phyloP scores from a whole-genome alignment of 2,329 filamentous ascomycete species.

The Pyrenophora graminea region DNA sequence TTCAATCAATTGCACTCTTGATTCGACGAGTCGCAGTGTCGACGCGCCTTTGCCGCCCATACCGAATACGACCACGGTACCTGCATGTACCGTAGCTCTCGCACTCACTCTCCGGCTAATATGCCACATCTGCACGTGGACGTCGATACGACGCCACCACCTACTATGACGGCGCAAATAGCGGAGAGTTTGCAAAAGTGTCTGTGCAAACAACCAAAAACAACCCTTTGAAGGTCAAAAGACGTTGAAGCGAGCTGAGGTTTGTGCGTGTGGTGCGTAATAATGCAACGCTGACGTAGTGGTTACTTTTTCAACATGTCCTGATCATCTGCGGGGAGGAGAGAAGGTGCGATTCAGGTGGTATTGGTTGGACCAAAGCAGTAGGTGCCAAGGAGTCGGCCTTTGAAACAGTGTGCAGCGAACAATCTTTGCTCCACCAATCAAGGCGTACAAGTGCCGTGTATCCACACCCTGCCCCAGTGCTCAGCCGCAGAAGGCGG shows the following conservation, averaged over 20 bases:
- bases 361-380: slow-evolving; percentile 16
- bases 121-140: slow-evolving; percentile 24
- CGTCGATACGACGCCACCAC: slow-evolving; percentile 11
- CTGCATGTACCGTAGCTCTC: not conserved
- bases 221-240: too few relatives aligned
- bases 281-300: not conserved
- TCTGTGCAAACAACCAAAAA: not conserved
- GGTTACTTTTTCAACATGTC: slow-evolving; percentile 5
- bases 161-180: too few relatives aligned
- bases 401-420: slow-evolving; percentile 3
- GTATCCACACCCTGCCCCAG: not conserved
- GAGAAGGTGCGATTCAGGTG: slow-evolving; percentile 1
- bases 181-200: not conserved
- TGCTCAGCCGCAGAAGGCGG: slow-evolving; percentile 7
- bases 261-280: slow-evolving; percentile 1
- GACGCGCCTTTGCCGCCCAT: slow-evolving; percentile 22
- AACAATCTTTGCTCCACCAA: slow-evolving; percentile 14
- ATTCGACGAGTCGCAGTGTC: slow-evolving; percentile 5
- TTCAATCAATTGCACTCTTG: slow-evolving; percentile 1
- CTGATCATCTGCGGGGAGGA: slow-evolving; percentile 6
- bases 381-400: slow-evolving; percentile 19
- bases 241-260: not conserved
- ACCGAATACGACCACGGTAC: slow-evolving; percentile 18
- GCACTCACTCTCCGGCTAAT: slow-evolving; percentile 20
- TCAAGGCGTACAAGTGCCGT: slow-evolving; percentile 8